phyloP scores from a whole-genome alignment of 768 basidiomycete genomes.

The Hygrophoropsis aurantiaca region DNA sequence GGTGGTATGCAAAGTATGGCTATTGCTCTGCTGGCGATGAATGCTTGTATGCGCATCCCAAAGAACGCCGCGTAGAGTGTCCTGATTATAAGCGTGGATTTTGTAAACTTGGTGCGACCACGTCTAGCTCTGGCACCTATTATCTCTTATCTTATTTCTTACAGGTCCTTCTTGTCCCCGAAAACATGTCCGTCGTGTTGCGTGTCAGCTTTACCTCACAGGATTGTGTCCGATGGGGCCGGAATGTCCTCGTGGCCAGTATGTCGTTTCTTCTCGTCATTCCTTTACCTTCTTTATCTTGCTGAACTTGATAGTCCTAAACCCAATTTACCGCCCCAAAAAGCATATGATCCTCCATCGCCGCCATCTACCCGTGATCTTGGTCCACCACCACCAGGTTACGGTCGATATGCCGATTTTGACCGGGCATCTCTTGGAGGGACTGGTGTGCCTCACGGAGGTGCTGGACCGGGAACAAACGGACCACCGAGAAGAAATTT shows the following conservation, averaged over 20 bases:
- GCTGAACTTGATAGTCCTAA: constrained; percentile 59
- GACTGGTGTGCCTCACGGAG: constrained; percentile 26
- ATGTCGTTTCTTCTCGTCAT: constrained; percentile 34
- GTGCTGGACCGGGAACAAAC: constrained; percentile 32
- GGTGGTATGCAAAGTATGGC: constrained; percentile 98
- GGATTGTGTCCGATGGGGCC: constrained; percentile 92
- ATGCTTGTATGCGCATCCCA: constrained; percentile 94
- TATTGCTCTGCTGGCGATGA: constrained; percentile 97
- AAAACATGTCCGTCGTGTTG: constrained; percentile 89
- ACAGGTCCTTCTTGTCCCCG: constrained; percentile 84
- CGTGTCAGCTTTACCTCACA: constrained; percentile 87
- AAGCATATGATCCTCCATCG: constrained; percentile 76
- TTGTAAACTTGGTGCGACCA: constrained; percentile 81
- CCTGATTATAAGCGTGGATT: constrained; percentile 96
- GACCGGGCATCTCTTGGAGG: constrained; percentile 51
- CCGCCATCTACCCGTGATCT: constrained; percentile 76
- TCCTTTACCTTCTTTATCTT: constrained; percentile 1
- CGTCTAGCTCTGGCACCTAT: constrained; percentile 4
- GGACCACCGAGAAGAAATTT: constrained; percentile 63
- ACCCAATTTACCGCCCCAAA: constrained; percentile 64
- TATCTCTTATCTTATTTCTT: constrained; percentile 5
- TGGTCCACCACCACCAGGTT: constrained; percentile 90
- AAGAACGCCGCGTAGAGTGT: constrained; percentile 88
- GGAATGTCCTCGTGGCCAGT: constrained; percentile 90
- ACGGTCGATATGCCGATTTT: constrained; percentile 80